Evolutionary conservation across 225 moss, liverwort and hornwort species (phyloP).

Genomic region (Pseudoscleropodium purum): DNA sequence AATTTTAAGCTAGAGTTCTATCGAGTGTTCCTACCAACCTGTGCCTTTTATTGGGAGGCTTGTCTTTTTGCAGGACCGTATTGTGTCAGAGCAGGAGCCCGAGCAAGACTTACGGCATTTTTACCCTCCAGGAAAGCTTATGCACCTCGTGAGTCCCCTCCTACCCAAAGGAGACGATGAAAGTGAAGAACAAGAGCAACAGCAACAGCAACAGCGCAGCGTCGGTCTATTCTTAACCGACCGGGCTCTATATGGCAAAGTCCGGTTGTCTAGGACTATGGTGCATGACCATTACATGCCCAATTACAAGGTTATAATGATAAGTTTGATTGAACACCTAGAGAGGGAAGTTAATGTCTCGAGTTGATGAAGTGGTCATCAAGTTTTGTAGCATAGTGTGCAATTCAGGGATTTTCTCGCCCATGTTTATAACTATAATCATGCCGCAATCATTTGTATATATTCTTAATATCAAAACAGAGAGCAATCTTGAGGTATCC

Average conservation of each 20-base stretch:
- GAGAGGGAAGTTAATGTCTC: conserved; percentile 17
- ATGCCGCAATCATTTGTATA: conserved; percentile 4
- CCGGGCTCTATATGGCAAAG: conserved; percentile 84
- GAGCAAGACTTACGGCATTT: conserved; percentile 62
- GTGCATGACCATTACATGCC: conserved; percentile 99
- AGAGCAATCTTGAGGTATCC: not conserved
- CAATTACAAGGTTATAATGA: conserved; percentile 80
- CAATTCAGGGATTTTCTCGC: not conserved
- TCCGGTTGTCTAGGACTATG: conserved; percentile 92
- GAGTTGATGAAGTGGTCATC: not conserved
- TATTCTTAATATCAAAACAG: not conserved
- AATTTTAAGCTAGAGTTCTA: not conserved
- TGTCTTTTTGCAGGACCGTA: conserved; percentile 39
- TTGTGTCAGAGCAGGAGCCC: conserved; percentile 61
- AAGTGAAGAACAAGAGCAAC: not conserved
- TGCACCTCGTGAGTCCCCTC: conserved; percentile 82
- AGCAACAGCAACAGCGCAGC: not conserved
- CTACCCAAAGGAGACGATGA: conserved; percentile 11
- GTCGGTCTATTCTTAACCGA: conserved; percentile 76
- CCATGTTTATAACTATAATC: conserved; percentile 3
- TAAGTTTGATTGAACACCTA: conserved; percentile 39
- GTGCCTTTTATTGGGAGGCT: not conserved
- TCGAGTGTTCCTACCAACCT: not conserved
- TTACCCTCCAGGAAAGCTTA: conserved; percentile 79
- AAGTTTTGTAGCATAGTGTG: conserved; percentile 25